These are phyloP conservation scores for Podospora tetraspora DNA, from an alignment of 495 filamentous ascomycete genomes.

Conservation along the genomic window DNA sequence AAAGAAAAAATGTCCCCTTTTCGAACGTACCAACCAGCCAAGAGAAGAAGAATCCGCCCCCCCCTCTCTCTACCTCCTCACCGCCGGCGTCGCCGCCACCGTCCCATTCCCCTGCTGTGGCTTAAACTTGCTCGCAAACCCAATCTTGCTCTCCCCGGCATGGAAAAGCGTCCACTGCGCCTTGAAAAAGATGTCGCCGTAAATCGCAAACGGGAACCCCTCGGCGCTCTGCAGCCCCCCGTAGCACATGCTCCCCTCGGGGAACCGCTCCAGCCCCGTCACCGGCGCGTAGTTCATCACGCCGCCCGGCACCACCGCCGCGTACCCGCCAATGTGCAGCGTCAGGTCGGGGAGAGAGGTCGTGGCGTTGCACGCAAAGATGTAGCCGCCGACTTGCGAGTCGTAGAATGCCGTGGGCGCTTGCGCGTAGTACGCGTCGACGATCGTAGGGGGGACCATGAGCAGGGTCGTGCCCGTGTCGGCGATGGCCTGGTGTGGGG, in stretches of 20 bases:
- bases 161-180: slow-evolving; percentile 77
- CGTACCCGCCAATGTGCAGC: slow-evolving; percentile 57
- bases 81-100: neutral
- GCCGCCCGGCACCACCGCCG: slow-evolving; percentile 53
- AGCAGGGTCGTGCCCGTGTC: slow-evolving; percentile 72
- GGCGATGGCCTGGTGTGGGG: slow-evolving; percentile 42
- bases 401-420: slow-evolving; percentile 51
- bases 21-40: too few relatives aligned
- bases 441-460: slow-evolving; percentile 54
- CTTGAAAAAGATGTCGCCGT: slow-evolving; percentile 82
- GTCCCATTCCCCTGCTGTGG: slow-evolving; percentile 2
- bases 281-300: slow-evolving; percentile 56
- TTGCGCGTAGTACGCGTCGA: slow-evolving; percentile 61
- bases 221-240: slow-evolving; percentile 61
- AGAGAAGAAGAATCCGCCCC: too few relatives aligned
- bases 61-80: neutral
- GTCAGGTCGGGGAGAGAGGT: slow-evolving; percentile 32
- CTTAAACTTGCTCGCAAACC: slow-evolving; percentile 52
- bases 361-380: slow-evolving; percentile 34
- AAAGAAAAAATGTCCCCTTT: neutral
- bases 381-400: slow-evolving; percentile 47
- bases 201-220: slow-evolving; percentile 64
- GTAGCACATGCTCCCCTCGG: slow-evolving; percentile 50
- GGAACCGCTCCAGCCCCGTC: slow-evolving; percentile 29
- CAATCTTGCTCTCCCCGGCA: slow-evolving; percentile 46